Evolutionary conservation across 176 grass and related monocot species (phyloP).

Genomic region (Melocanna baccifera): DNA sequence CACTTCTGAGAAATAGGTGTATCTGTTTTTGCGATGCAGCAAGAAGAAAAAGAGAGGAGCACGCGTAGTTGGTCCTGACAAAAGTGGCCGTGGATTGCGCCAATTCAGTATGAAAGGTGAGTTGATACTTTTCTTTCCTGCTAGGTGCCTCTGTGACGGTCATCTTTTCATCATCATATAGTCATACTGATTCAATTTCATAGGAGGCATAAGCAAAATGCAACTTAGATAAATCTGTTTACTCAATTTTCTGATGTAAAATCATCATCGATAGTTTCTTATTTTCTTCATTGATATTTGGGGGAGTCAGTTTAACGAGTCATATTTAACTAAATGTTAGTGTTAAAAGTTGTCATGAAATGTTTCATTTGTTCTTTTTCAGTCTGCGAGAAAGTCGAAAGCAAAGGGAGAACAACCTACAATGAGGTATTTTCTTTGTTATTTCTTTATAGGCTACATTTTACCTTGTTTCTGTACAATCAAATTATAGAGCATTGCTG

Average conservation of each 20-base stretch:
- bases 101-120: conserved; percentile 99
- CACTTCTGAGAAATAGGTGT: conserved; percentile 13
- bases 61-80: conserved; percentile 68
- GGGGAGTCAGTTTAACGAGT: background rate
- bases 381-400: conserved; percentile 99
- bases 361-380: conserved; percentile 32
- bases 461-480: conserved; percentile 6
- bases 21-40: conserved; percentile 40
- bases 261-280: background rate
- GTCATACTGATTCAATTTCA: background rate
- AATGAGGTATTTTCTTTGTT: conserved; percentile 69
- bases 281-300: conserved; percentile 8
- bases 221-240: background rate
- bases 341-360: conserved; percentile 2
- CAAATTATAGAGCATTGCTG: background rate
- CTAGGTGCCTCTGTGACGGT: background rate
- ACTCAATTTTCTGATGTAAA: background rate
- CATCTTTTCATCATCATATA: conserved; percentile 14
- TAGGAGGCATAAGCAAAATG: conserved; percentile 9
- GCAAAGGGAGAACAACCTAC: conserved; percentile 99
- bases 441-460: conserved; percentile 8
- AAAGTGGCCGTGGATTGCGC: conserved; percentile 90
- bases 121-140: conserved; percentile 1
- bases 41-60: conserved; percentile 94
- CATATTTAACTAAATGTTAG: background rate